A percentile compares a stretch with the other conserved stretches of the same genome.
phyloP scores from a whole-genome alignment of 768 basidiomycete genomes.

The Cantharellus anzutake region DNA sequence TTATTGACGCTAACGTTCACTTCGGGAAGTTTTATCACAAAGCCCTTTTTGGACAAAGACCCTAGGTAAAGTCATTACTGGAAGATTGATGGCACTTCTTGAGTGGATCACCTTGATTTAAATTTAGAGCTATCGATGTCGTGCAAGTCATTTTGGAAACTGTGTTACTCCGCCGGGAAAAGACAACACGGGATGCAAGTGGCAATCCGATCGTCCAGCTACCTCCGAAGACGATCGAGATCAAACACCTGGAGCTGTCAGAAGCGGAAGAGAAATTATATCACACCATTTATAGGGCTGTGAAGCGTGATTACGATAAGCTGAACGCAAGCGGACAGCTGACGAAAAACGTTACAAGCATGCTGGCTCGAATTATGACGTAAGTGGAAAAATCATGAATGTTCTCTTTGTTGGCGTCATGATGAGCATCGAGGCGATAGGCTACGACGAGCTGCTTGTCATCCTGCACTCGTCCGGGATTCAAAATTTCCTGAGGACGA shows the following conservation, averaged over 20 bases:
- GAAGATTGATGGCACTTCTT: not conserved
- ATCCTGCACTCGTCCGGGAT: constrained; percentile 62
- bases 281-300: constrained; percentile 63
- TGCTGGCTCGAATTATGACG: constrained; percentile 92
- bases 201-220: constrained; percentile 80
- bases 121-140: constrained; percentile 59
- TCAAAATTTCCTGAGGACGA: constrained; percentile 16
- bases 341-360: constrained; percentile 67
- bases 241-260: constrained; percentile 68
- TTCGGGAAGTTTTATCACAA: constrained; percentile 46
- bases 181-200: constrained; percentile 73
- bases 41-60: constrained; percentile 82
- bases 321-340: constrained; percentile 62
- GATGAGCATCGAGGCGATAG: constrained; percentile 20
- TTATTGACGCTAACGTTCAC: constrained; percentile 13
- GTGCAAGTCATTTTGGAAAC: constrained; percentile 89
- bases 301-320: constrained; percentile 62
- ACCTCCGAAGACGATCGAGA: constrained; percentile 60
- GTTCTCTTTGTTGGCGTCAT: not conserved
- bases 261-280: constrained; percentile 72
- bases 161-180: constrained; percentile 74
- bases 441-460: constrained; percentile 79
- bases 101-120: not conserved
- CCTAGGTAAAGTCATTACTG: constrained; percentile 22
- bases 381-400: constrained; percentile 24